These are phyloP conservation scores for Prunus yedoensis DNA, from an alignment of 331 rosid genomes.

Conservation along the genomic window DNA sequence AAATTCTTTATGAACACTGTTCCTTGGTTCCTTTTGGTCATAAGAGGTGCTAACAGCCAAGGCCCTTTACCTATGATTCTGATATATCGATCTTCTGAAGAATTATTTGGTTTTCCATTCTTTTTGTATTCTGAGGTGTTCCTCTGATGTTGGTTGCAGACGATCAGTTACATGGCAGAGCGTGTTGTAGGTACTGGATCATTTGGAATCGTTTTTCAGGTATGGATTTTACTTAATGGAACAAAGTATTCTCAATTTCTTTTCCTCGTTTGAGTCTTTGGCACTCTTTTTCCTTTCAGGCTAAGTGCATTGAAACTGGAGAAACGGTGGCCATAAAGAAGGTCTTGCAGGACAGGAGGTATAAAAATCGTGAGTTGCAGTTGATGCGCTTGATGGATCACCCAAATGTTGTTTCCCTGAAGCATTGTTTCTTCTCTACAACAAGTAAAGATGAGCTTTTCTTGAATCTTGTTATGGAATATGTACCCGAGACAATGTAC, in stretches of 20 bases:
- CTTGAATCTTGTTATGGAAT: slow-evolving; percentile 94
- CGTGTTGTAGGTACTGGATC: slow-evolving; percentile 97
- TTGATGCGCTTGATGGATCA: slow-evolving; percentile 98
- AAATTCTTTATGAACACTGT: not conserved
- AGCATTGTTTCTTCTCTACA: slow-evolving; percentile 91
- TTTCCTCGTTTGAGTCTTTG: slow-evolving; percentile 27
- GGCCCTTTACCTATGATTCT: not conserved
- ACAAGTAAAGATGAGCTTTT: slow-evolving; percentile 87
- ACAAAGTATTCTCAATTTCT: slow-evolving; percentile 2
- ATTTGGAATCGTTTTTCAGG: slow-evolving; percentile 95
- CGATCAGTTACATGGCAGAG: slow-evolving; percentile 98
- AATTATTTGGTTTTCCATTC: not conserved
- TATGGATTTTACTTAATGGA: slow-evolving; percentile 27
- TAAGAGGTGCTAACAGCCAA: not conserved
- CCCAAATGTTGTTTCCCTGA: slow-evolving; percentile 78
- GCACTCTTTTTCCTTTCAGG: slow-evolving; percentile 41
- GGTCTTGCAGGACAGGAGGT: slow-evolving; percentile 90
- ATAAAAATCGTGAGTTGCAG: slow-evolving; percentile 92
- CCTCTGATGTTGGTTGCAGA: slow-evolving; percentile 53
- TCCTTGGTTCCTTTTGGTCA: not conserved
- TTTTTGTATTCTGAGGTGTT: slow-evolving; percentile 25
- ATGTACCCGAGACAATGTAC: slow-evolving; percentile 85
- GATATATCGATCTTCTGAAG: slow-evolving; percentile 16
- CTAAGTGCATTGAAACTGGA: slow-evolving; percentile 90
- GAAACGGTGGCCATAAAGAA: slow-evolving; percentile 91